phyloP scores from a whole-genome alignment of 2,329 filamentous ascomycete species.

The Microdochium paspali region DNA sequence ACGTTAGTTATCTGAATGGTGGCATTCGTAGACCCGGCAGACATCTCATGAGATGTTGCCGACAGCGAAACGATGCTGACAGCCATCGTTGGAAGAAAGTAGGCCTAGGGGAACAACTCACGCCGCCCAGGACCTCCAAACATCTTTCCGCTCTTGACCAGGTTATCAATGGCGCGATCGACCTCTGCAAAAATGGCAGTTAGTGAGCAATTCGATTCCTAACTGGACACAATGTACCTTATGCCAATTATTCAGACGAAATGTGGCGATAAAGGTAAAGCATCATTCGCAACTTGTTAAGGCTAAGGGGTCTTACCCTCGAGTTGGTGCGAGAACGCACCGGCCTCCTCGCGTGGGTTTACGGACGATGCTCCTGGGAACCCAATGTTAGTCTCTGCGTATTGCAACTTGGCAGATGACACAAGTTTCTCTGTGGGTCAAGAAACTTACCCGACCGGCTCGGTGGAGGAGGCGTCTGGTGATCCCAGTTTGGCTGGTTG shows the following conservation, averaged over 20 bases:
- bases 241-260: no score
- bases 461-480: constrained; percentile 50
- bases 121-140: constrained; percentile 67
- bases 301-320: constrained; percentile 65
- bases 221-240: background rate
- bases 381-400: background rate
- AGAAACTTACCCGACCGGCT: constrained; percentile 55
- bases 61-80: constrained; percentile 10
- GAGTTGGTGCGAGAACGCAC: constrained; percentile 78
- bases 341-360: constrained; percentile 62
- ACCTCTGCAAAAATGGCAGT: constrained; percentile 56
- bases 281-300: no score
- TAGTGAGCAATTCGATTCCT: background rate
- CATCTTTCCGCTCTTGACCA: constrained; percentile 93
- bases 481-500: constrained; percentile 61
- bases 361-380: constrained; percentile 62
- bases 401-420: constrained; percentile 7
- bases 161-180: constrained; percentile 88
- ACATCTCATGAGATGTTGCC: constrained; percentile 6
- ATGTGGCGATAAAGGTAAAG: no score
- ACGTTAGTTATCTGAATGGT: constrained; percentile 6
- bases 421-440: no score
- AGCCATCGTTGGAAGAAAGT: no score
- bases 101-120: constrained; percentile 63
- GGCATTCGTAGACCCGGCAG: no score